phyloP scores from a whole-genome alignment of 108 stramenopile species.

The Heterococcus sp. region DNA sequence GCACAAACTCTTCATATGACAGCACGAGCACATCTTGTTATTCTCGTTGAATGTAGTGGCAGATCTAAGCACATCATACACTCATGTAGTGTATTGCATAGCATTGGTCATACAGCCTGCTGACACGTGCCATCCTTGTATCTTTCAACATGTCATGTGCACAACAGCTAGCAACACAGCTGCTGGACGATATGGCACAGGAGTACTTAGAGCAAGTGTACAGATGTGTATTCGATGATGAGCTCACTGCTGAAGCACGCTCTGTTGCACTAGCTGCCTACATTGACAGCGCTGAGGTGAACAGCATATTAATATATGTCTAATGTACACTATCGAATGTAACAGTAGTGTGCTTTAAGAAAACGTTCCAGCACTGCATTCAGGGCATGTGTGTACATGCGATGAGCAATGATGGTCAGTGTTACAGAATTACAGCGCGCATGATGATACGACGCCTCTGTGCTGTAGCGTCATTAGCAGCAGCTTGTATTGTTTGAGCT shows the following conservation, averaged over 20 bases:
- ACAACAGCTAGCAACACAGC: background rate
- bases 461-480: too few species aligned
- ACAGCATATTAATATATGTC: background rate
- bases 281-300: background rate
- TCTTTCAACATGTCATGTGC: background rate
- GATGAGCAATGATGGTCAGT: too few species aligned
- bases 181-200: background rate
- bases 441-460: too few species aligned
- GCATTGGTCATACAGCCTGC: background rate
- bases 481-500: too few species aligned
- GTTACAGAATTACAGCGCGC: too few species aligned
- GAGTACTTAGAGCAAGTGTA: background rate
- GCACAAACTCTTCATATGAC: background rate
- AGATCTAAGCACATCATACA: background rate
- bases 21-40: background rate
- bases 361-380: too few species aligned
- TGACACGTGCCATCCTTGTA: background rate
- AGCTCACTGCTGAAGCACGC: background rate
- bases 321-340: too few species aligned
- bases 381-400: too few species aligned
- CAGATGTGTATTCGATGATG: background rate
- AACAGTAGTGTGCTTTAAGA: too few species aligned
- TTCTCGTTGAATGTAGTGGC: background rate
- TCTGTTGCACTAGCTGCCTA: background rate
- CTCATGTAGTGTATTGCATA: background rate